Percentiles rank a stretch among this genome's conserved stretches.
phyloP scores from a whole-genome alignment of 352 stramenopile species.

The Phytophthora crassamura region DNA sequence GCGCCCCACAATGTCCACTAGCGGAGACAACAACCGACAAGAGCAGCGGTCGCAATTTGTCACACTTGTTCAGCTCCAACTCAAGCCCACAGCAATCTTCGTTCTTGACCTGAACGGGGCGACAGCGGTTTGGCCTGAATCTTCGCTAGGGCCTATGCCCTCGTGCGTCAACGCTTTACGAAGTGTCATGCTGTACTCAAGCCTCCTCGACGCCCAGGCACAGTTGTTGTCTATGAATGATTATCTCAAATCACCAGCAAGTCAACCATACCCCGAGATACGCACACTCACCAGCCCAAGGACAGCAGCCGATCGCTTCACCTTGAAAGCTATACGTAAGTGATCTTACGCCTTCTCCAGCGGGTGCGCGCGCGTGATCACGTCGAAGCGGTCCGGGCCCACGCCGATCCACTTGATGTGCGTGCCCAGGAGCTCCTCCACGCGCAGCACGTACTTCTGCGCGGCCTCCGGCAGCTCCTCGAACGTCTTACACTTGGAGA shows the following conservation, averaged over 20 bases:
- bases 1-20: too few relatives aligned
- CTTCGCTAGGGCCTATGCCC: too few relatives aligned
- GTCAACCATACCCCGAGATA: neutral
- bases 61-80: too few relatives aligned
- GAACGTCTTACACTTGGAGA: conserved; percentile 96
- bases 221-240: conserved; percentile 2
- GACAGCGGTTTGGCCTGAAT: too few relatives aligned
- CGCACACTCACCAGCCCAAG: neutral
- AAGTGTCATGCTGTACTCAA: too few relatives aligned
- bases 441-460: conserved; percentile 96
- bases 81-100: too few relatives aligned
- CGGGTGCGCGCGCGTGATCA: conserved; percentile 90
- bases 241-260: conserved; percentile 3
- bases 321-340: too few relatives aligned
- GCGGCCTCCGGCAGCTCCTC: conserved; percentile 96
- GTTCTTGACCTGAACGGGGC: too few relatives aligned
- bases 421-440: conserved; percentile 97
- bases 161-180: too few relatives aligned
- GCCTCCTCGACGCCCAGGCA: neutral
- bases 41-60: too few relatives aligned
- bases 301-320: too few relatives aligned
- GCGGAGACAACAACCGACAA: too few relatives aligned
- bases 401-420: conserved; percentile 99
- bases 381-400: conserved; percentile 95
- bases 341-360: conserved; percentile 85